Evolutionary conservation across 2,329 filamentous ascomycete genomes (phyloP).

Genomic region (Beauveria rudraprayagi): DNA sequence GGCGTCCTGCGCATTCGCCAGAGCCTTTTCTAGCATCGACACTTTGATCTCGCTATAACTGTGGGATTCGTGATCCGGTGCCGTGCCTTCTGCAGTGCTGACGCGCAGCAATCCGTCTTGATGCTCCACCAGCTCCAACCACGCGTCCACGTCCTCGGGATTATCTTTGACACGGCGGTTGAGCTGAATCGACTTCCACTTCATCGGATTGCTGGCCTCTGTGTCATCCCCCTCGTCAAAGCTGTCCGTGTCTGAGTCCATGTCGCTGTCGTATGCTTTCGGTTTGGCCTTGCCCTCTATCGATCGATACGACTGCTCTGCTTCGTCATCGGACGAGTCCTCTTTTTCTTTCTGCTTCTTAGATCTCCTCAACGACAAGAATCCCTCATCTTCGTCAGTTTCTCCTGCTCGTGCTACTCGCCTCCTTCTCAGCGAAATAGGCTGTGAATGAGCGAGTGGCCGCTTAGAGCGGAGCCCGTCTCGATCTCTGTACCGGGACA

Average conservation of each 20-base stretch:
- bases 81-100: constrained; percentile 33
- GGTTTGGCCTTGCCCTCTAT: constrained; percentile 55
- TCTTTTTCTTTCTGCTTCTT: constrained; percentile 35
- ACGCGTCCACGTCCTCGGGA: constrained; percentile 61
- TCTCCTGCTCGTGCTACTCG: constrained; percentile 3
- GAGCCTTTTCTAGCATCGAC: constrained; percentile 69
- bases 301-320: constrained; percentile 53
- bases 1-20: constrained; percentile 44
- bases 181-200: constrained; percentile 51
- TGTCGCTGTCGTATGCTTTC: constrained; percentile 39
- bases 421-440: constrained; percentile 32
- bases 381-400: constrained; percentile 33
- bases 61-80: constrained; percentile 52
- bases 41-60: constrained; percentile 74
- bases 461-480: constrained; percentile 15
- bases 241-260: constrained; percentile 38
- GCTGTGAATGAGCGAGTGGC: constrained; percentile 26
- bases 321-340: constrained; percentile 38
- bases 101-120: constrained; percentile 60
- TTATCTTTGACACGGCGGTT: constrained; percentile 54
- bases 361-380: constrained; percentile 35
- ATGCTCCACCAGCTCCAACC: constrained; percentile 71
- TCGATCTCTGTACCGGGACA: constrained; percentile 1
- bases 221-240: constrained; percentile 25
- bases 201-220: constrained; percentile 36